phyloP scores from a whole-genome alignment of 768 basidiomycete species.

The Hydnomerulius pinastri region DNA sequence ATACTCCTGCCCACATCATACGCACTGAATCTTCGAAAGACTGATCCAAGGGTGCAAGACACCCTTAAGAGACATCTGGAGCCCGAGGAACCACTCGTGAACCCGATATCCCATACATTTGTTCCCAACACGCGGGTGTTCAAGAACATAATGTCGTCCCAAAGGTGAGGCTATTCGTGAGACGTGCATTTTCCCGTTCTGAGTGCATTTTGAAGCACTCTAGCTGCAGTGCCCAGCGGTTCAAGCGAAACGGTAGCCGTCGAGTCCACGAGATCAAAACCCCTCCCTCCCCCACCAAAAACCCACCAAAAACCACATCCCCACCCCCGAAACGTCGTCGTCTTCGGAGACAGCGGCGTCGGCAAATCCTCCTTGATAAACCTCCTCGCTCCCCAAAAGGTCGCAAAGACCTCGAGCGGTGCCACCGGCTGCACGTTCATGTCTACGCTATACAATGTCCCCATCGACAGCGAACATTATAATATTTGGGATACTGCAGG shows the following conservation, averaged over 20 bases:
- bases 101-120: too few species aligned
- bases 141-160: background rate
- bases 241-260: background rate
- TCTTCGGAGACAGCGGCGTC: conserved; percentile 30
- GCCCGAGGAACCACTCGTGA: too few species aligned
- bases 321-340: background rate
- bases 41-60: too few species aligned
- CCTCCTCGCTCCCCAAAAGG: background rate
- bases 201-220: background rate
- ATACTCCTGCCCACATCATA: too few species aligned
- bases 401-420: background rate
- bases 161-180: background rate
- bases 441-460: conserved; percentile 13
- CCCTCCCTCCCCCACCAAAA: background rate
- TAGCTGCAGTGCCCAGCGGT: background rate
- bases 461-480: conserved; percentile 6
- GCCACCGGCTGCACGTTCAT: conserved; percentile 31
- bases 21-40: too few species aligned
- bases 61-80: too few species aligned
- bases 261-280: background rate
- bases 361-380: conserved; percentile 5
- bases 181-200: background rate
- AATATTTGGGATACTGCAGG: conserved; percentile 18
- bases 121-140: too few species aligned
- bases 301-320: background rate